Percentiles rank a stretch among this genome's conserved stretches.
These are phyloP conservation scores for Talaromyces verruculosus DNA, from an alignment of 2,329 filamentous ascomycete genomes.

Conservation along the genomic window DNA sequence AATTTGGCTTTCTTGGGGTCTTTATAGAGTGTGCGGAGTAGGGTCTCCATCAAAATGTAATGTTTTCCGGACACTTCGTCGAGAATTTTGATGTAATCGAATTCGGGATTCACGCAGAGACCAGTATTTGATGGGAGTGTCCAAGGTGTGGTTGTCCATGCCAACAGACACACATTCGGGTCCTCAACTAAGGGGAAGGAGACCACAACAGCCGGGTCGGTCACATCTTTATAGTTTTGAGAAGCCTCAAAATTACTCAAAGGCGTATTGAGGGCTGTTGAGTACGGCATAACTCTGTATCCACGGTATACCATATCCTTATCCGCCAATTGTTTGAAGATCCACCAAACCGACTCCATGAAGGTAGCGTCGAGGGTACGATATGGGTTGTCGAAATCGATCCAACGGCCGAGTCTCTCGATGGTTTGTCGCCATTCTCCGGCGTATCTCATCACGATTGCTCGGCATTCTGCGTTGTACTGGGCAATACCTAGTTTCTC, in stretches of 20 bases:
- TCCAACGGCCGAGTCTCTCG: constrained; percentile 88
- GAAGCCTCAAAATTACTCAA: constrained; percentile 92
- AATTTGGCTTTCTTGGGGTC: constrained; percentile 94
- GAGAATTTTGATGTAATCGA: constrained; percentile 82
- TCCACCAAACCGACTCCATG: constrained; percentile 97
- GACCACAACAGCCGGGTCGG: constrained; percentile 85
- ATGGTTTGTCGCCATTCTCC: constrained; percentile 85
- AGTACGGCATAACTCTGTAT: constrained; percentile 92
- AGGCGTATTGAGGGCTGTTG: constrained; percentile 82
- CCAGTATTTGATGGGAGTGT: constrained; percentile 79
- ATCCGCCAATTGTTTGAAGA: constrained; percentile 89
- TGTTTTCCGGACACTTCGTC: constrained; percentile 80
- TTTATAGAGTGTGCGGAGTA: constrained; percentile 83
- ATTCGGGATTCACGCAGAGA: constrained; percentile 75
- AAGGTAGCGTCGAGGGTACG: constrained; percentile 91
- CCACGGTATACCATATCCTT: constrained; percentile 88
- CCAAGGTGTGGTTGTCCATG: constrained; percentile 90
- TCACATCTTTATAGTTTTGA: constrained; percentile 91
- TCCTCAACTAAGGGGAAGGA: constrained; percentile 81
- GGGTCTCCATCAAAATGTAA: constrained; percentile 79
- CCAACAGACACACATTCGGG: constrained; percentile 71
- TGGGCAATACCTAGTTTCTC: constrained; percentile 79
- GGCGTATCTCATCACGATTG: constrained; percentile 90
- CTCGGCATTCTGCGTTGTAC: constrained; percentile 88
- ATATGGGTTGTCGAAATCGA: constrained; percentile 97